A percentile compares a stretch with the other conserved stretches of the same genome.
Evolutionary conservation across 176 grass and related monocot genomes (phyloP).

Genomic region (Rhynchospora breviuscula): DNA sequence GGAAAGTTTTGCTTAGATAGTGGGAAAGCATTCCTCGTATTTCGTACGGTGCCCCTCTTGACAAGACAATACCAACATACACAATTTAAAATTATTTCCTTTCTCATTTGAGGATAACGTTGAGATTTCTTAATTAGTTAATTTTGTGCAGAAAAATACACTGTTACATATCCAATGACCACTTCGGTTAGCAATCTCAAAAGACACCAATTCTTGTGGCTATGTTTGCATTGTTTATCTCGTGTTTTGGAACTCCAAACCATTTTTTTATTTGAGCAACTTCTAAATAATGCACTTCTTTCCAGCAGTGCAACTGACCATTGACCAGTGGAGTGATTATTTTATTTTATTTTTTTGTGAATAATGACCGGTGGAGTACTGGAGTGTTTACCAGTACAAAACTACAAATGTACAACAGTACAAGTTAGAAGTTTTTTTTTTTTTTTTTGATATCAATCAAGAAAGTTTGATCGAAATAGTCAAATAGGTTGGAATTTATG

Average conservation of each 20-base stretch:
- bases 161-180: background rate
- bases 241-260: background rate
- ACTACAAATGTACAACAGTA: too few relatives aligned
- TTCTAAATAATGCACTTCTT: background rate
- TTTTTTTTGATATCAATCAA: too few relatives aligned
- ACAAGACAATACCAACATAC: background rate
- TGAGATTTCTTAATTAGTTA: background rate
- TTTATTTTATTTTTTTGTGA: too few relatives aligned
- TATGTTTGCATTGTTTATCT: background rate
- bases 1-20: background rate
- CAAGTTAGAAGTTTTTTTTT: too few relatives aligned
- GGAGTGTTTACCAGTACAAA: too few relatives aligned
- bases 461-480: too few relatives aligned
- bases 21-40: slow-evolving; percentile 12
- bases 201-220: background rate
- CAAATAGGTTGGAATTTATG: too few relatives aligned
- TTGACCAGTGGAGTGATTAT: background rate
- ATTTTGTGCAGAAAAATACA: background rate
- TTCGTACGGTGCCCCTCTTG: background rate
- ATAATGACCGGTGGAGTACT: too few relatives aligned
- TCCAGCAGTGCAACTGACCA: background rate
- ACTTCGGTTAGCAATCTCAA: background rate
- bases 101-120: background rate
- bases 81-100: background rate
- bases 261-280: background rate